Evolutionary conservation across 805 yeast species (phyloP).

Genomic region (Candida nanaspora): DNA sequence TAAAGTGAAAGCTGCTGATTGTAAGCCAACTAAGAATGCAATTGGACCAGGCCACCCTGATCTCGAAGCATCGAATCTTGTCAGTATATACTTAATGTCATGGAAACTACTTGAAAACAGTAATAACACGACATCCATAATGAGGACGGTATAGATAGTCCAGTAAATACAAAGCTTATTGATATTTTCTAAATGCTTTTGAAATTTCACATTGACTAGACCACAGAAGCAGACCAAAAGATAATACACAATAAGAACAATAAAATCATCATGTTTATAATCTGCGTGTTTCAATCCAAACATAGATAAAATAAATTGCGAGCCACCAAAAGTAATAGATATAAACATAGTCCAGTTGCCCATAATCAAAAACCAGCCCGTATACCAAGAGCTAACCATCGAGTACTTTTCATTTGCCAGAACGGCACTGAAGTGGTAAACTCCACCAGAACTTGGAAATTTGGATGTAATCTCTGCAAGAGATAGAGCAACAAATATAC

Average conservation of each 20-base stretch:
- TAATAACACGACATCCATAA: conserved; percentile 57
- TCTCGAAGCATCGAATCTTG: conserved; percentile 61
- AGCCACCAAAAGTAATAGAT: conserved; percentile 67
- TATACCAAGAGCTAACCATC: conserved; percentile 62
- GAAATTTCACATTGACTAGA: conserved; percentile 53
- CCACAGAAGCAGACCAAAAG: conserved; percentile 53
- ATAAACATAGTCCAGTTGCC: conserved; percentile 78
- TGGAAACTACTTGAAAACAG: conserved; percentile 53
- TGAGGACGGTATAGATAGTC: conserved; percentile 64
- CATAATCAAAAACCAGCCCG: conserved; percentile 67
- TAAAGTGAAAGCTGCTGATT: conserved; percentile 70
- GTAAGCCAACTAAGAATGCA: conserved; percentile 72
- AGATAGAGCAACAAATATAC: conserved; percentile 60
- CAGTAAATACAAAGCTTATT: conserved; percentile 67
- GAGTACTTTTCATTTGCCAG: conserved; percentile 53
- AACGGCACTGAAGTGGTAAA: conserved; percentile 72
- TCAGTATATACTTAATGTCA: conserved; percentile 50
- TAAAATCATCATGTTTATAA: conserved; percentile 47
- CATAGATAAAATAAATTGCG: conserved; percentile 63
- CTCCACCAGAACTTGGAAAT: conserved; percentile 70
- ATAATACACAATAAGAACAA: conserved; percentile 52
- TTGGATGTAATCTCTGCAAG: conserved; percentile 73
- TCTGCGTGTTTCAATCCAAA: conserved; percentile 54
- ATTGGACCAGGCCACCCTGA: conserved; percentile 71
- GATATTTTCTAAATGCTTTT: conserved; percentile 53